Percentiles rank a stretch among this genome's conserved stretches.
phyloP scores from a whole-genome alignment of 2,329 filamentous ascomycete genomes.

The Phyllosticta citribraziliensis region DNA sequence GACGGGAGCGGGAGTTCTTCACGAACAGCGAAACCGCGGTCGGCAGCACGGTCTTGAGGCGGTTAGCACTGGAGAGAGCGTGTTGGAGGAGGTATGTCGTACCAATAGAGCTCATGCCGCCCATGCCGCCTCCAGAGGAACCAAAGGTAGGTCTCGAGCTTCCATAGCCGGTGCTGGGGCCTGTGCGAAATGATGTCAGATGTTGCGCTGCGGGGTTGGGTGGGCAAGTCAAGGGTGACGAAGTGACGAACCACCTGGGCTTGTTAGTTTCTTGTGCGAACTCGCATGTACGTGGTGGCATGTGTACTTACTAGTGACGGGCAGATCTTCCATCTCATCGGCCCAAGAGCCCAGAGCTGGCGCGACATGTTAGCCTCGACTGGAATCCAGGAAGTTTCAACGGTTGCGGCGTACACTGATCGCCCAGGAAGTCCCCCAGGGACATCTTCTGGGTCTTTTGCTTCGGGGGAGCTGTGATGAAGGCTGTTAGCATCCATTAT shows the following conservation, averaged over 20 bases:
- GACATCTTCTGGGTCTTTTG: conserved; percentile 95
- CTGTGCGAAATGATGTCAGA: conserved; percentile 18
- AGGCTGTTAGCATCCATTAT: conserved; percentile 35
- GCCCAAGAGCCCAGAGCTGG: conserved; percentile 84
- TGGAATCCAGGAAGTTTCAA: conserved; percentile 8
- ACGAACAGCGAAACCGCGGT: conserved; percentile 45
- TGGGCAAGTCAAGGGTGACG: not conserved
- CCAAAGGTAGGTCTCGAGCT: conserved; percentile 39
- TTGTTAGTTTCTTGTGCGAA: not conserved
- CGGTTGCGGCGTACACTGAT: conserved; percentile 60
- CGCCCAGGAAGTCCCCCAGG: conserved; percentile 88
- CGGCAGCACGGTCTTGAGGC: conserved; percentile 9
- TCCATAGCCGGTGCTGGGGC: conserved; percentile 37
- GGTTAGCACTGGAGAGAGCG: conserved; percentile 11
- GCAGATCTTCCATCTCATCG: conserved; percentile 91
- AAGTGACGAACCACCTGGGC: conserved; percentile 4
- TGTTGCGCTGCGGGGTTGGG: conserved; percentile 7
- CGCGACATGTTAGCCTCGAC: conserved; percentile 18
- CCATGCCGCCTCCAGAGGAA: conserved; percentile 26
- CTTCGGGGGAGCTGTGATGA: conserved; percentile 70
- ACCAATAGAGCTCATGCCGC: conserved; percentile 14
- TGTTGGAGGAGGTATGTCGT: not conserved
- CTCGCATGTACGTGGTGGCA: not conserved
- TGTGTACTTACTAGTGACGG: conserved; percentile 55
- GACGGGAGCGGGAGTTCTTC: conserved; percentile 79